These are phyloP conservation scores for Yamadazyma trypodendri DNA, from an alignment of 1,139 yeast species.

Conservation along the genomic window DNA sequence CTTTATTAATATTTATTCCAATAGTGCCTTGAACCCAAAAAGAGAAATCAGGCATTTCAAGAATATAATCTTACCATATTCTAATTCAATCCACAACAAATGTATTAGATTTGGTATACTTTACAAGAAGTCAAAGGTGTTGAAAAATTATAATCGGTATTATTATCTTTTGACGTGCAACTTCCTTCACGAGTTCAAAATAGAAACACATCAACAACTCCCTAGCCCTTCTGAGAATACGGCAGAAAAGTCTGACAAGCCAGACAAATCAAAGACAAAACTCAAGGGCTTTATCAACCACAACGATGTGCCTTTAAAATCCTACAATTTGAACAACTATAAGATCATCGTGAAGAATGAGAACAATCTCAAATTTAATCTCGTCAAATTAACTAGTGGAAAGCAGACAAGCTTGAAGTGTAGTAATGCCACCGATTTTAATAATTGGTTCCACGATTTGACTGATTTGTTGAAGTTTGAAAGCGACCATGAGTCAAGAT, in stretches of 20 bases:
- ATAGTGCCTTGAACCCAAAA: conserved; percentile 26
- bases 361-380: conserved; percentile 33
- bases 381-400: conserved; percentile 26
- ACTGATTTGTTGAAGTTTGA: conserved; percentile 40
- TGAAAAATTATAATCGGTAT: conserved; percentile 40
- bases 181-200: conserved; percentile 44
- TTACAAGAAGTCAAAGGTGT: conserved; percentile 42
- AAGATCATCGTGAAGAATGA: conserved; percentile 34
- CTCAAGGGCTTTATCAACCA: conserved; percentile 45
- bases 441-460: conserved; percentile 40
- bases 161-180: conserved; percentile 46
- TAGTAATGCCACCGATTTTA: conserved; percentile 28
- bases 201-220: conserved; percentile 24
- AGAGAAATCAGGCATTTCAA: conserved; percentile 32
- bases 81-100: conserved; percentile 41
- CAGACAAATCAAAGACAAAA: conserved; percentile 27
- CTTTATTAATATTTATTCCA: conserved; percentile 35
- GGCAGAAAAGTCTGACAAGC: conserved; percentile 2
- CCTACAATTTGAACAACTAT: conserved; percentile 45
- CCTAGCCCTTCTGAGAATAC: conserved; percentile 4
- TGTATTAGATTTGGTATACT: conserved; percentile 44
- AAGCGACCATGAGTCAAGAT: conserved; percentile 33
- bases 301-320: conserved; percentile 41
- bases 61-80: conserved; percentile 33
- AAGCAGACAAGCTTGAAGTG: conserved; percentile 43